Percentiles rank a stretch among this genome's conserved stretches.
Evolutionary conservation across 73 alveolate species (phyloP).

Genomic region (Blepharisma japonicum): DNA sequence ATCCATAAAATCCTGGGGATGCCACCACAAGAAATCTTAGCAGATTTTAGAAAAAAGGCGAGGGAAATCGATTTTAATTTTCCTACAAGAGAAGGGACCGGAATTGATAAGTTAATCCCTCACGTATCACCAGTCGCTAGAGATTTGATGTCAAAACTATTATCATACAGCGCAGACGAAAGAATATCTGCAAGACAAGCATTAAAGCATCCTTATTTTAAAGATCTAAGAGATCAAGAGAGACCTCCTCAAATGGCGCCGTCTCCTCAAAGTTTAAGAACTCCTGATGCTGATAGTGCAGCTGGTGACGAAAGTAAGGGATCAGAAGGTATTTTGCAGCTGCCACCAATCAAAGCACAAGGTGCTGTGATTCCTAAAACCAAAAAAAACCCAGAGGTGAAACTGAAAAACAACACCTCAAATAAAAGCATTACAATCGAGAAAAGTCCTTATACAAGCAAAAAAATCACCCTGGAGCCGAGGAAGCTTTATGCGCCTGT

Average conservation of each 20-base stretch:
- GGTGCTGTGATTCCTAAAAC: too few relatives aligned
- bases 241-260: slow-evolving; percentile 6
- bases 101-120: slow-evolving; percentile 40
- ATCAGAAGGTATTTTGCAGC: too few relatives aligned
- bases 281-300: slow-evolving; percentile 41
- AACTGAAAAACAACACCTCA: too few relatives aligned
- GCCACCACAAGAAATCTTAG: slow-evolving; percentile 78
- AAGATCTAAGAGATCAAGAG: slow-evolving; percentile 57
- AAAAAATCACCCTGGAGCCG: too few relatives aligned
- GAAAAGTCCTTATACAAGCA: too few relatives aligned
- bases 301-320: slow-evolving; percentile 22
- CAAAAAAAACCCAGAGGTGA: too few relatives aligned
- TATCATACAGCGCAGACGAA: slow-evolving; percentile 88
- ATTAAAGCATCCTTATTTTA: slow-evolving; percentile 85
- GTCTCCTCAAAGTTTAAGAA: slow-evolving; percentile 29
- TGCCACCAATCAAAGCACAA: too few relatives aligned
- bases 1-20: slow-evolving; percentile 92
- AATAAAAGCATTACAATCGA: too few relatives aligned
- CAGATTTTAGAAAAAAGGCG: slow-evolving; percentile 64
- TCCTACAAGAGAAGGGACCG: slow-evolving; percentile 45
- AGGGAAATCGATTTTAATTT: slow-evolving; percentile 44
- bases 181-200: slow-evolving; percentile 84
- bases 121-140: slow-evolving; percentile 60
- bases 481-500: too few relatives aligned
- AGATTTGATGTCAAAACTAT: slow-evolving; percentile 59